These are phyloP conservation scores for Nyctanthes arbortristis DNA, from an alignment of 257 asterid genomes.

Conservation along the genomic window DNA sequence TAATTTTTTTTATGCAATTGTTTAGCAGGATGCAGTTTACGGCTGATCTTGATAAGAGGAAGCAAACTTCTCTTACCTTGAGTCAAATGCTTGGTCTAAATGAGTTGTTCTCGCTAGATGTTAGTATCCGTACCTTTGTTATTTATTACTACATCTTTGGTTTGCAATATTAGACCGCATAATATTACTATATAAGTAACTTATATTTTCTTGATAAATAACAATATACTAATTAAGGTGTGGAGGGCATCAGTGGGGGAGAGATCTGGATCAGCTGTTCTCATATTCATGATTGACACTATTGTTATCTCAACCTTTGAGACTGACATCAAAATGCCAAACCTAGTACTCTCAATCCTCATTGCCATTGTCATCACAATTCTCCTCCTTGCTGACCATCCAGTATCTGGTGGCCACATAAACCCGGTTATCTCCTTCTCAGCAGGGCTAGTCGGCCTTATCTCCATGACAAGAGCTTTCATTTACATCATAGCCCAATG, in stretches of 20 bases:
- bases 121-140: conserved; percentile 29
- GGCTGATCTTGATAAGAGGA: conserved; percentile 28
- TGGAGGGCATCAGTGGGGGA: conserved; percentile 85
- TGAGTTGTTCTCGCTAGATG: conserved; percentile 52
- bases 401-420: conserved; percentile 83
- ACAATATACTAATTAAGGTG: conserved; percentile 53
- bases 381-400: conserved; percentile 70
- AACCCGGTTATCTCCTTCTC: conserved; percentile 83
- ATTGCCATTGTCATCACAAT: conserved; percentile 51
- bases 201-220: neutral
- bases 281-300: conserved; percentile 69
- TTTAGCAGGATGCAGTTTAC: conserved; percentile 31
- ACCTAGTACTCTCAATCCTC: conserved; percentile 51
- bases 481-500: conserved; percentile 64
- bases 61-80: conserved; percentile 27
- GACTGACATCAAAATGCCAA: conserved; percentile 52
- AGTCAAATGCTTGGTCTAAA: conserved; percentile 53
- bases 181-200: neutral
- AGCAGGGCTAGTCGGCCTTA: conserved; percentile 66
- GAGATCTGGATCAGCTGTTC: conserved; percentile 62
- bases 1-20: neutral
- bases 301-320: conserved; percentile 63
- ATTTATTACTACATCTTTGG: neutral
- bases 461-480: conserved; percentile 62
- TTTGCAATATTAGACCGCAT: neutral